Conservation (phyloP, 768 basidiomycete species). For the Chalciporus piperatus region DNA sequence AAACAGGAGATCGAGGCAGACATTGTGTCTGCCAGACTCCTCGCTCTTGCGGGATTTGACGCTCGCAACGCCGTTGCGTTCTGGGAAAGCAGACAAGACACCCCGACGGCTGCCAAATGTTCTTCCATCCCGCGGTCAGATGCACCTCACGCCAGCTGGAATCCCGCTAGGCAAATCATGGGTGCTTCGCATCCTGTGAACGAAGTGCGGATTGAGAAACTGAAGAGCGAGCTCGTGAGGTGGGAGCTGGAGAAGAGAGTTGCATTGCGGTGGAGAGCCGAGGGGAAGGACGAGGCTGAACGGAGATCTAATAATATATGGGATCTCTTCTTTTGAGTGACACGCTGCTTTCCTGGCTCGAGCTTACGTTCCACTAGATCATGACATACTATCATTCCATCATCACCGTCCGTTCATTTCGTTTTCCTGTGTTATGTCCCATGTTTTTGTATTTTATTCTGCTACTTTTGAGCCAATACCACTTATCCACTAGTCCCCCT, state of each 20-base stretch:
- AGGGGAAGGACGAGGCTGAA: slow-evolving; percentile 17
- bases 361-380: slow-evolving; percentile 2
- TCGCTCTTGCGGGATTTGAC: slow-evolving; percentile 91
- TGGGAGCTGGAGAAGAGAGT: slow-evolving; percentile 42
- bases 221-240: slow-evolving; percentile 42
- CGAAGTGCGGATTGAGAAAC: slow-evolving; percentile 38
- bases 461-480: neutral
- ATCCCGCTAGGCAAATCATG: slow-evolving; percentile 31
- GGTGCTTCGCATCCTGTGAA: slow-evolving; percentile 46
- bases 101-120: slow-evolving; percentile 16
- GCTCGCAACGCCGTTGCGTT: slow-evolving; percentile 78
- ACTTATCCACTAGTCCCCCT: neutral
- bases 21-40: slow-evolving; percentile 80
- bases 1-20: slow-evolving; percentile 93
- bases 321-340: slow-evolving; percentile 9
- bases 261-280: slow-evolving; percentile 17
- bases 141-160: slow-evolving; percentile 8
- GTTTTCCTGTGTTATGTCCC: neutral
- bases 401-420: neutral
- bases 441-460: neutral
- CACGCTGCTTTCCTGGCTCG: neutral
- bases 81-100: slow-evolving; percentile 64
- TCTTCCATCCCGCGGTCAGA: slow-evolving; percentile 16
- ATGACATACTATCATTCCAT: neutral
- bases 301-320: slow-evolving; percentile 11